Evolutionary conservation across 179 eudicot genomes (phyloP).

Genomic region (Beta lomatogona): DNA sequence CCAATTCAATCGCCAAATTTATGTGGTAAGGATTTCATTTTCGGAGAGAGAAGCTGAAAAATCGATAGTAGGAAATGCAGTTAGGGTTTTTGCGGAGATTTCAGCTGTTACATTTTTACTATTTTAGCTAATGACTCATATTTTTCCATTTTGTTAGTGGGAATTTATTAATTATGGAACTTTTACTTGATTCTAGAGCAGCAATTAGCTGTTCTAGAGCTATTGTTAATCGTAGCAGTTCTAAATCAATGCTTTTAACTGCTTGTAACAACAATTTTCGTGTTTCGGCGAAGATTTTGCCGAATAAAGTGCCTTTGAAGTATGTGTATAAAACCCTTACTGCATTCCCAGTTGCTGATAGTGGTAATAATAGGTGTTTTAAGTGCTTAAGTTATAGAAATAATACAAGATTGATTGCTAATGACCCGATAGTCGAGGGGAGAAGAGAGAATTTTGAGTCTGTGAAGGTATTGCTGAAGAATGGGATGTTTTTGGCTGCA

Average conservation of each 20-base stretch:
- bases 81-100: conserved; percentile 15
- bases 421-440: not conserved
- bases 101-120: conserved; percentile 12
- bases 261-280: conserved; percentile 27
- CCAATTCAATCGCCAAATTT: not conserved
- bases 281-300: conserved; percentile 26
- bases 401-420: conserved; percentile 17
- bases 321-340: conserved; percentile 23
- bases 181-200: conserved; percentile 30
- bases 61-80: conserved; percentile 11
- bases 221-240: conserved; percentile 23
- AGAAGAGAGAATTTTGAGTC: conserved; percentile 26
- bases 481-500: conserved; percentile 53
- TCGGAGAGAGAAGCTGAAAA: no score
- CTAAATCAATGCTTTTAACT: conserved; percentile 31
- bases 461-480: conserved; percentile 42
- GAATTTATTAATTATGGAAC: conserved; percentile 30
- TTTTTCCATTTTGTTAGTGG: not conserved
- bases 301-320: conserved; percentile 15
- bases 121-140: conserved; percentile 17
- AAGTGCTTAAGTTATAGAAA: conserved; percentile 32
- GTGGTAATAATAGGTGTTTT: conserved; percentile 18
- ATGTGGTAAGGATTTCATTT: not conserved
- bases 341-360: conserved; percentile 15
- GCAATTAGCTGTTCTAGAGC: conserved; percentile 33